Percentiles rank a stretch among this genome's conserved stretches.
phyloP scores from a whole-genome alignment of 495 filamentous ascomycete genomes.

The Podospora australis region DNA sequence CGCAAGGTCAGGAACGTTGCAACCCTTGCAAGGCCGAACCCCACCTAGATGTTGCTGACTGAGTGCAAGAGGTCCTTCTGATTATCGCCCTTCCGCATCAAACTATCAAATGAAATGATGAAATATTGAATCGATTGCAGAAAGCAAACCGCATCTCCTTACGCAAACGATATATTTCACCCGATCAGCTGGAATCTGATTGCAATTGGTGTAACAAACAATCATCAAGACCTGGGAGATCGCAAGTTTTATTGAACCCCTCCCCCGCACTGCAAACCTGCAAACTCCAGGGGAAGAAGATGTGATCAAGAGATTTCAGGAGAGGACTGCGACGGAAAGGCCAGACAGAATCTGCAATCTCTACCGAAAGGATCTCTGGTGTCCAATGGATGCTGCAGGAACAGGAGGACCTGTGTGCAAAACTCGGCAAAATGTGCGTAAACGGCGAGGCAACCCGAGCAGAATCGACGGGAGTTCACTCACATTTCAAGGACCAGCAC shows the following conservation, averaged over 20 bases:
- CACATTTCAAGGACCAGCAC: background rate
- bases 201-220: too few relatives aligned
- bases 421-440: too few relatives aligned
- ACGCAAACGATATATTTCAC: background rate
- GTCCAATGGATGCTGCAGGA: too few relatives aligned
- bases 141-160: background rate
- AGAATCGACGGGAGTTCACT: background rate
- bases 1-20: too few relatives aligned
- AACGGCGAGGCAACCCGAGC: background rate
- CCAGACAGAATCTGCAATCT: background rate
- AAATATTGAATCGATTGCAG: background rate
- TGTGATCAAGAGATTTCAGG: background rate
- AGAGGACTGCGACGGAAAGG: background rate
- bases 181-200: background rate
- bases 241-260: too few relatives aligned
- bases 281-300: too few relatives aligned
- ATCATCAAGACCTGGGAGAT: background rate
- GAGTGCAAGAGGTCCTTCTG: background rate
- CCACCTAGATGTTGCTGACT: background rate
- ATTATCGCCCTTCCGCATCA: too few relatives aligned
- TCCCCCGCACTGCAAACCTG: background rate
- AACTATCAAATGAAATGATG: background rate
- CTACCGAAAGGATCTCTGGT: constrained; percentile 5
- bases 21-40: background rate
- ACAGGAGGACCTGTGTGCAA: too few relatives aligned